Conservation (phyloP, 2,329 filamentous ascomycete species). For the Phoma sp. region DNA sequence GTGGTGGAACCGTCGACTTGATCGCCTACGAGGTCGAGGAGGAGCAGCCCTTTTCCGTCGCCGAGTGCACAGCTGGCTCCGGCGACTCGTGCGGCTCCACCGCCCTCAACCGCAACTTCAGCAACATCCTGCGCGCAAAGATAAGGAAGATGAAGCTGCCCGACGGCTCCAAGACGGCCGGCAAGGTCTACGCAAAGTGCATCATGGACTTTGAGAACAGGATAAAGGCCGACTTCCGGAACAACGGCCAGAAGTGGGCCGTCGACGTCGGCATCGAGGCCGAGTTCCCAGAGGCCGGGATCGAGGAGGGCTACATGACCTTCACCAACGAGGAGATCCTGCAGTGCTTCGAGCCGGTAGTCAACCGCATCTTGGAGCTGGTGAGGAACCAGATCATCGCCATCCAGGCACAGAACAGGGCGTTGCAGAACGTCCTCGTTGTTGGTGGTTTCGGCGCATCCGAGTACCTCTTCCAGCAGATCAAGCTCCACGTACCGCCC, state of each 20-base stretch:
- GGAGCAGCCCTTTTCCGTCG: constrained; percentile 94
- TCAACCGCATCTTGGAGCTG: constrained; percentile 94
- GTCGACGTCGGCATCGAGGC: constrained; percentile 98
- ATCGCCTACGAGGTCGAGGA: constrained; percentile 99
- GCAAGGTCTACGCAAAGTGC: constrained; percentile 97
- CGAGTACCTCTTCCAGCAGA: constrained; percentile 99
- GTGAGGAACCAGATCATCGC: constrained; percentile 98
- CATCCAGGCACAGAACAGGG: constrained; percentile 94
- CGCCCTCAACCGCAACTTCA: constrained; percentile 96
- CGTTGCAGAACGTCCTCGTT: constrained; percentile 93
- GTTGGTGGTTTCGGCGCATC: constrained; percentile 98
- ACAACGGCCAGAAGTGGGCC: constrained; percentile 99
- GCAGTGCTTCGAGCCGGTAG: constrained; percentile 98
- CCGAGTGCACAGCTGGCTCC: constrained; percentile 95
- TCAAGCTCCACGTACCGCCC: constrained; percentile 96
- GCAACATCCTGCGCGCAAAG: constrained; percentile 95
- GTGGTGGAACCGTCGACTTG: constrained; percentile 97
- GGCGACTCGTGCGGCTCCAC: constrained; percentile 99
- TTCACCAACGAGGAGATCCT: constrained; percentile 99
- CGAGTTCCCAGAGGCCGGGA: constrained; percentile 95
- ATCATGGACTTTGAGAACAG: constrained; percentile 99
- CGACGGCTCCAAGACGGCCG: constrained; percentile 95
- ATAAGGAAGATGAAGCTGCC: constrained; percentile 99
- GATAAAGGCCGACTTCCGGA: constrained; percentile 99
- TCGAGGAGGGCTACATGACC: constrained; percentile 99